Evolutionary conservation across 768 basidiomycete genomes (phyloP).

Genomic region (Boletus sp.): DNA sequence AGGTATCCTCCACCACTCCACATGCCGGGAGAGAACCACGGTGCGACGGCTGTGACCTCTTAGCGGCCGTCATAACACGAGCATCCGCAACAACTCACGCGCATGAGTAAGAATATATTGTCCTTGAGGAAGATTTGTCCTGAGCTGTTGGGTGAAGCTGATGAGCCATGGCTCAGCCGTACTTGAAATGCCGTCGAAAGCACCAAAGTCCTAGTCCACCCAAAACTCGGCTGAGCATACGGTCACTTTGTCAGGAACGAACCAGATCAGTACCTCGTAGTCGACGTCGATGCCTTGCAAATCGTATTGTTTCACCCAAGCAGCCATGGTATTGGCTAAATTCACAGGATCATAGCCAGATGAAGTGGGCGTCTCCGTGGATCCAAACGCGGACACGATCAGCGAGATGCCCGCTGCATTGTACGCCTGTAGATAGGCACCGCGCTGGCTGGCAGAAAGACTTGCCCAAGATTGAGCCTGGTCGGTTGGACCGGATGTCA

Average conservation of each 20-base stretch:
- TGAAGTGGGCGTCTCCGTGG: slow-evolving; percentile 33
- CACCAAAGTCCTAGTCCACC: slow-evolving; percentile 25
- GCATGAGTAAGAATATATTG: slow-evolving; percentile 33
- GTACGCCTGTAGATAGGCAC: slow-evolving; percentile 44
- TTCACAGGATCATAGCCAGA: slow-evolving; percentile 29
- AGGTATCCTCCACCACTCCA: slow-evolving; percentile 32
- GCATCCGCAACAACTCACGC: slow-evolving; percentile 19
- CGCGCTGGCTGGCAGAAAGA: slow-evolving; percentile 37
- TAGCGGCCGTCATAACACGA: neutral
- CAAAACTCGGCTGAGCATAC: neutral
- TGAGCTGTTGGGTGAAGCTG: slow-evolving; percentile 29
- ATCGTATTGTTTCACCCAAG: slow-evolving; percentile 43
- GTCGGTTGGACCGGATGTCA: neutral
- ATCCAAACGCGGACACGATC: slow-evolving; percentile 53
- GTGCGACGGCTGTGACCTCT: neutral
- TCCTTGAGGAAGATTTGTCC: slow-evolving; percentile 15
- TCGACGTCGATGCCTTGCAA: slow-evolving; percentile 53
- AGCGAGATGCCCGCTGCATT: slow-evolving; percentile 51
- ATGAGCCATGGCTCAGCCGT: slow-evolving; percentile 38
- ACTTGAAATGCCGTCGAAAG: slow-evolving; percentile 5
- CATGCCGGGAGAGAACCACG: neutral
- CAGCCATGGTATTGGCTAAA: slow-evolving; percentile 34
- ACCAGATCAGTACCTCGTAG: slow-evolving; percentile 36
- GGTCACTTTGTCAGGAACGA: neutral
- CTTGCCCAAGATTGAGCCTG: slow-evolving; percentile 30